These are phyloP conservation scores for Monosporascus sp. DNA, from an alignment of 2,329 filamentous ascomycete species.

Conservation along the genomic window DNA sequence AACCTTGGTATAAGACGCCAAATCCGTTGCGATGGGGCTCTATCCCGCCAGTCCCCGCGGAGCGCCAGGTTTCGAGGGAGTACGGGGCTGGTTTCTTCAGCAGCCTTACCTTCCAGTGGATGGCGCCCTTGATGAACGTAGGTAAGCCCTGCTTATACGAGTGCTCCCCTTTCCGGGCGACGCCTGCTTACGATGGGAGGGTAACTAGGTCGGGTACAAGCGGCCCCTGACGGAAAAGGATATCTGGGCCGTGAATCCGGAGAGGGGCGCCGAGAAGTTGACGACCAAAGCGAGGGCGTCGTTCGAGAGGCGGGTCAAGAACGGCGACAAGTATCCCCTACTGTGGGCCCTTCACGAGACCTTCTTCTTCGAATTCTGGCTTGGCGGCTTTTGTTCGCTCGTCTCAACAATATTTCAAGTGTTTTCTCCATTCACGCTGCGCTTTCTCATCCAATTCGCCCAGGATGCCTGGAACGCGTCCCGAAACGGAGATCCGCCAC, in stretches of 20 bases:
- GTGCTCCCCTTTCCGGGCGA: background rate
- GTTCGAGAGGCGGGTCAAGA: constrained; percentile 62
- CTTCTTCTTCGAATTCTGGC: constrained; percentile 76
- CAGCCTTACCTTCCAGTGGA: constrained; percentile 80
- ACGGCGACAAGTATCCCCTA: constrained; percentile 68
- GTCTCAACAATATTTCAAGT: constrained; percentile 71
- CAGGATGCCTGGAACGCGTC: constrained; percentile 69
- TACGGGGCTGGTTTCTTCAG: constrained; percentile 70
- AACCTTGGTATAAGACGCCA: constrained; percentile 58
- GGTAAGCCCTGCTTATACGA: constrained; percentile 24
- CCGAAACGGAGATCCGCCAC: constrained; percentile 44
- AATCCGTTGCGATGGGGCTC: constrained; percentile 59
- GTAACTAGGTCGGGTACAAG: constrained; percentile 68
- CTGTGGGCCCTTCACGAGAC: constrained; percentile 81
- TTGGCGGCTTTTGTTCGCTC: constrained; percentile 76
- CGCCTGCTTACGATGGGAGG: constrained; percentile 9
- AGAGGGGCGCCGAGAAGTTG: constrained; percentile 66
- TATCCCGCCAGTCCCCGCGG: constrained; percentile 50
- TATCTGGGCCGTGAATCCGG: constrained; percentile 83
- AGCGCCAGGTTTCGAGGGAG: constrained; percentile 57
- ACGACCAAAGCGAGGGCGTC: constrained; percentile 60
- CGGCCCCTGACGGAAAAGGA: constrained; percentile 78
- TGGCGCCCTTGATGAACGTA: constrained; percentile 78
- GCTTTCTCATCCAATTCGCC: constrained; percentile 83
- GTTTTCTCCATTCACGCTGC: constrained; percentile 76